Evolutionary conservation across 495 filamentous ascomycete genomes (phyloP).

Genomic region (Podospora australis): DNA sequence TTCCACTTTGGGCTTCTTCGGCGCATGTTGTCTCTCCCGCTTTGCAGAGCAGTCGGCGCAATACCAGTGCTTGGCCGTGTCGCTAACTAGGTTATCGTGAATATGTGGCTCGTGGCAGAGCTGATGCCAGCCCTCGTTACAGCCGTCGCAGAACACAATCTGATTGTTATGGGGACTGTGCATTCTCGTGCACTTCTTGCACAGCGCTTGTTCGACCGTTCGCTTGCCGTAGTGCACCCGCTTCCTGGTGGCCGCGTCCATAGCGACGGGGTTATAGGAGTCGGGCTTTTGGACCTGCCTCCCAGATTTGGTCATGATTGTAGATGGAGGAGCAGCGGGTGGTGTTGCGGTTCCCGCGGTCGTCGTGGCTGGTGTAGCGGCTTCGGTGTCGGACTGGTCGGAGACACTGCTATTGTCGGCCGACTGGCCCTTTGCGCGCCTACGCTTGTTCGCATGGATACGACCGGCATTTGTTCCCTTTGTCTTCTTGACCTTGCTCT

Average conservation of each 20-base stretch:
- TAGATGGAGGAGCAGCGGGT: slow-evolving; percentile 47
- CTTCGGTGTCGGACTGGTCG: slow-evolving; percentile 10
- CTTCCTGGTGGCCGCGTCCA: slow-evolving; percentile 33
- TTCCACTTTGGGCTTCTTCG: slow-evolving; percentile 27
- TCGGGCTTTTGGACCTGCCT: slow-evolving; percentile 70
- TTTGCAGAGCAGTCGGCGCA: slow-evolving; percentile 60
- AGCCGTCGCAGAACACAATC: slow-evolving; percentile 94
- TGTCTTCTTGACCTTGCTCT: slow-evolving; percentile 24
- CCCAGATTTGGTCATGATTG: slow-evolving; percentile 75
- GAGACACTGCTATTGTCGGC: slow-evolving; percentile 9
- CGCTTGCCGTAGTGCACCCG: slow-evolving; percentile 42
- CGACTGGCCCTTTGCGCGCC: slow-evolving; percentile 16
- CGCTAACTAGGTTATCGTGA: slow-evolving; percentile 56
- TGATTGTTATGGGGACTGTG: slow-evolving; percentile 69
- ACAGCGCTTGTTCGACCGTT: slow-evolving; percentile 50
- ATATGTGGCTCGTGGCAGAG: slow-evolving; percentile 84
- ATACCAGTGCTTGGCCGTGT: slow-evolving; percentile 65
- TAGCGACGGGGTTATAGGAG: slow-evolving; percentile 56
- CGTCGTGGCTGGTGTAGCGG: background rate
- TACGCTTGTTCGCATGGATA: slow-evolving; percentile 7
- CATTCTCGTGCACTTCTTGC: slow-evolving; percentile 72
- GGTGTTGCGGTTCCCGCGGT: background rate
- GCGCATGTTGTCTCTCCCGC: slow-evolving; percentile 35
- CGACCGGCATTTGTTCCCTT: slow-evolving; percentile 9
- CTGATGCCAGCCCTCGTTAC: slow-evolving; percentile 86